These are phyloP conservation scores for Zygosaccharomyces siamensis DNA, from an alignment of 805 yeast genomes.

Conservation along the genomic window DNA sequence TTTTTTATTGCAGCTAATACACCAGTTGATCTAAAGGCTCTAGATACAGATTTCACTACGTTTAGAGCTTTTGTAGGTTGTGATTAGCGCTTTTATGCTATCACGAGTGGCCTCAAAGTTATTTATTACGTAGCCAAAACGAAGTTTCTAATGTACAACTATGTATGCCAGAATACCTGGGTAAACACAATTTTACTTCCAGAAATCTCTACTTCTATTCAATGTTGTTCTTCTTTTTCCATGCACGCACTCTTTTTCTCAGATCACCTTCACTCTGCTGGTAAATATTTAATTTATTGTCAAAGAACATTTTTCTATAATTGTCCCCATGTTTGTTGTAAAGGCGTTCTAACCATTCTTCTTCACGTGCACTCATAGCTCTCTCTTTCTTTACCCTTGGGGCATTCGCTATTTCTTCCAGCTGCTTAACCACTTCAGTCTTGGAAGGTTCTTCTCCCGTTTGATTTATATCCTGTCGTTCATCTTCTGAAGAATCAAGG, in stretches of 20 bases:
- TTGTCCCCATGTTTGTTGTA: slow-evolving; percentile 82
- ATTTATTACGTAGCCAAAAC: slow-evolving; percentile 1
- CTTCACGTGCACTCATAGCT: slow-evolving; percentile 65
- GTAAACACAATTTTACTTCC: background rate
- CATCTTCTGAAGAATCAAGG: slow-evolving; percentile 33
- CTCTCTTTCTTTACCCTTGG: slow-evolving; percentile 44
- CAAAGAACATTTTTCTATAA: slow-evolving; percentile 88
- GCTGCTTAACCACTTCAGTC: slow-evolving; percentile 61
- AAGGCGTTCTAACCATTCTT: slow-evolving; percentile 60
- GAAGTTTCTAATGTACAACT: slow-evolving; percentile 4
- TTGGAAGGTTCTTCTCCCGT: slow-evolving; percentile 22
- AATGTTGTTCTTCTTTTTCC: slow-evolving; percentile 51
- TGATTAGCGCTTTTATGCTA: slow-evolving; percentile 18
- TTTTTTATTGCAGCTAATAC: slow-evolving; percentile 79
- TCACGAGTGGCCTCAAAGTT: background rate
- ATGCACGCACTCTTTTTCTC: slow-evolving; percentile 61
- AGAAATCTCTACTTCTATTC: slow-evolving; percentile 12
- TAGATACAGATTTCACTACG: slow-evolving; percentile 57
- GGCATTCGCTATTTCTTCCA: slow-evolving; percentile 56
- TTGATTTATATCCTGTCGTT: slow-evolving; percentile 26
- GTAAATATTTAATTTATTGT: slow-evolving; percentile 70
- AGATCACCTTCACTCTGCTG: slow-evolving; percentile 86
- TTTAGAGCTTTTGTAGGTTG: slow-evolving; percentile 91
- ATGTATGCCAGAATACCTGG: background rate
- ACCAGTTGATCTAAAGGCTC: slow-evolving; percentile 54